Conservation (phyloP, 2,329 filamentous ascomycete genomes). For the Epichloe bromicola region DNA sequence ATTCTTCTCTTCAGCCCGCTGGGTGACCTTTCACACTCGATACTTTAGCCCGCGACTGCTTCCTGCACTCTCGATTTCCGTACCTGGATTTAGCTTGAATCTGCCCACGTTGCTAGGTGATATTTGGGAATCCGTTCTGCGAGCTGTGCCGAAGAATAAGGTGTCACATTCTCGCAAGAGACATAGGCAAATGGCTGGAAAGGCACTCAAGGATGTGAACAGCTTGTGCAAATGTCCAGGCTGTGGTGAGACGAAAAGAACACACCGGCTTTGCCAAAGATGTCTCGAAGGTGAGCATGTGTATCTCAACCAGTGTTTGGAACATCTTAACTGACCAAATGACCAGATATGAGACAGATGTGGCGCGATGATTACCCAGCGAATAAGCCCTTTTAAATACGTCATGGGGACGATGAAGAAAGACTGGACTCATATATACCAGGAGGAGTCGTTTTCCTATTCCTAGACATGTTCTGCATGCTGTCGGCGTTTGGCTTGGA, state of each 20-base stretch:
- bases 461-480: conserved; percentile 19
- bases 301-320: background rate
- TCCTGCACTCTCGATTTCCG: conserved; percentile 40
- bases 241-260: conserved; percentile 77
- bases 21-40: conserved; percentile 30
- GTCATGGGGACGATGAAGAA: conserved; percentile 5
- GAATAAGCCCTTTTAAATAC: conserved; percentile 19
- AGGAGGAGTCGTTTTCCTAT: conserved; percentile 18
- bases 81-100: conserved; percentile 46
- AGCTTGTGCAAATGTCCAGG: conserved; percentile 77
- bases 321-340: background rate
- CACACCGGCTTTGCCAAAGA: conserved; percentile 76
- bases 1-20: conserved; percentile 28
- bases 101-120: conserved; percentile 54
- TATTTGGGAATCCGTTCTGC: conserved; percentile 86
- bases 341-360: conserved; percentile 33
- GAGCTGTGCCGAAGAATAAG: conserved; percentile 97
- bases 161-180: conserved; percentile 93
- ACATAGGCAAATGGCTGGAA: conserved; percentile 87
- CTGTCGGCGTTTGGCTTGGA: conserved; percentile 20
- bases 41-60: conserved; percentile 35
- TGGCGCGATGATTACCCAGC: conserved; percentile 27
- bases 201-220: conserved; percentile 83
- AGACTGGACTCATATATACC: conserved; percentile 12
- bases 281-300: conserved; percentile 63